Percentiles rank a stretch among this genome's conserved stretches.
Evolutionary conservation across 140 eudicot genomes (phyloP).

Genomic region (Bidens hawaiensis): DNA sequence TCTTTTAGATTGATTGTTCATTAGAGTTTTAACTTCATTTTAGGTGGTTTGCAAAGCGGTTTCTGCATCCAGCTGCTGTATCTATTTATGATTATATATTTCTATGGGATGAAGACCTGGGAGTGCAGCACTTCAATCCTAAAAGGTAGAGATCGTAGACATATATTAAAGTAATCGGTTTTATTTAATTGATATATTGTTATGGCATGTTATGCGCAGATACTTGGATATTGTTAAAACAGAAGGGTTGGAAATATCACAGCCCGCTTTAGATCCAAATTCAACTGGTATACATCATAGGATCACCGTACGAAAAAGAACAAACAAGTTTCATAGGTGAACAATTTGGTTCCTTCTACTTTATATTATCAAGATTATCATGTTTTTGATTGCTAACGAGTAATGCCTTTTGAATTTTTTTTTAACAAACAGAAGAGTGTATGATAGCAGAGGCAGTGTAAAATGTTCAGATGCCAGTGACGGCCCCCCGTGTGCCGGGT

Average conservation of each 20-base stretch:
- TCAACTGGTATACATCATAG: constrained; percentile 98
- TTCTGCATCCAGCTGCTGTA: constrained; percentile 87
- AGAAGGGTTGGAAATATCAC: constrained; percentile 86
- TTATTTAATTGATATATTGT: background rate
- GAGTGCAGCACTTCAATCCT: constrained; percentile 79
- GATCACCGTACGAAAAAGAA: constrained; percentile 69
- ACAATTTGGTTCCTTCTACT: background rate
- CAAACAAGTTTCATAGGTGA: constrained; percentile 68
- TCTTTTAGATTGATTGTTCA: constrained; percentile 1
- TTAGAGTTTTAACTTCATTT: background rate
- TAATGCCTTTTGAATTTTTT: background rate
- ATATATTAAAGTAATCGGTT: background rate
- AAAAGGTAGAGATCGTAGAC: constrained; percentile 47
- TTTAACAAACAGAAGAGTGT: constrained; percentile 80
- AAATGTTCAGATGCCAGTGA: constrained; percentile 76
- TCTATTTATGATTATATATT: constrained; percentile 86
- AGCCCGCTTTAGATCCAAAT: constrained; percentile 97
- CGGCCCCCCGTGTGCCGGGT: constrained; percentile 99
- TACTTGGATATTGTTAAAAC: constrained; percentile 77
- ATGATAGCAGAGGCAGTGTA: constrained; percentile 73
- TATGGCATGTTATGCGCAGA: constrained; percentile 36
- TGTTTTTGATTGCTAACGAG: constrained; percentile 5
- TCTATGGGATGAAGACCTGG: constrained; percentile 98
- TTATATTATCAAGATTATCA: background rate
- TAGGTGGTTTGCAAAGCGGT: constrained; percentile 99